Evolutionary conservation across 179 eudicot genomes (phyloP), one percentile per base, ranked within the genome.

Genomic region (Vitellaria paradoxa): DNA sequence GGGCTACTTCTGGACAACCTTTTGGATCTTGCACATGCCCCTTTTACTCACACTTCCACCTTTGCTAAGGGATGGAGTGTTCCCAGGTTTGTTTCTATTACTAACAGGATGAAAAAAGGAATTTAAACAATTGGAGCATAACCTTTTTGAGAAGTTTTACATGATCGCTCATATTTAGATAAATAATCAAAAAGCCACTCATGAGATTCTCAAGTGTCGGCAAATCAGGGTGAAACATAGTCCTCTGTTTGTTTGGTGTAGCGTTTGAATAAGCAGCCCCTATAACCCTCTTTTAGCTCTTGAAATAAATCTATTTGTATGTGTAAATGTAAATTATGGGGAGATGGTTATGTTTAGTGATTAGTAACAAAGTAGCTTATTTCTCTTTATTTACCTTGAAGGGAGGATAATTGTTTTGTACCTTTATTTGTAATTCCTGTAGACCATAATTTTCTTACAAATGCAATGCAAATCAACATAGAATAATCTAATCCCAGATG

Each of bases 11-110:
- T 95, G 74, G 99, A 95, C 85, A 95, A 95, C 82, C 98, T 95
- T 85, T 83, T 95, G 77, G 97, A 95, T 82, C 97, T 95, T 64
- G 97, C 97, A 49, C 99, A 95, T 80, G 99, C 99, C 74, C 99
- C 97, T 26, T 95, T 95, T 75, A 93, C 97, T 62, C 99, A 95
- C 80, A 91, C 99, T 55, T 95, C 99, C 49, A 95, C 99, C 45
- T 95, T 95, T 76, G 97, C 98, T 47, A 95, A 95, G 76, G 99
- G 99, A 63, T 93, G 99, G 99, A 87, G 90, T 72, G 92, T 93
- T 77, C 99, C 98, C 1, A 95, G 95, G 97, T 95, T 70, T 60
- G 87, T 81, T 40, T 21, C 37, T 53, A 45, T 78, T 68, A 30
- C 37, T 46, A 8, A 20, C 63, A 46, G 3, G 17, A 37, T 30